Conservation (phyloP, 805 yeast genomes). For the Suhomyces canberraensis region DNA sequence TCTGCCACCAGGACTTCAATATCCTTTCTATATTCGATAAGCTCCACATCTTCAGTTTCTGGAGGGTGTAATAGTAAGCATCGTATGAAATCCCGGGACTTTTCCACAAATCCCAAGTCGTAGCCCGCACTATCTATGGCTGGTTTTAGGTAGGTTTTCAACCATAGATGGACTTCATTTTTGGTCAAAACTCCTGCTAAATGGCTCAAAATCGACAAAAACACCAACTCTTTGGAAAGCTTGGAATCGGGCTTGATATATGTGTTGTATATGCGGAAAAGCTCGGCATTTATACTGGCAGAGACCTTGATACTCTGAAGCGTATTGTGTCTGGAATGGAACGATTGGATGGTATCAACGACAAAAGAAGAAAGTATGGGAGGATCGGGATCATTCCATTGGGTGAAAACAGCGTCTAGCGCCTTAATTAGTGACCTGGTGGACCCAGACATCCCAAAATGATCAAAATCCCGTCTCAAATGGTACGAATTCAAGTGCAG, state of each 20-base stretch:
- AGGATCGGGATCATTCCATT: constrained; percentile 14
- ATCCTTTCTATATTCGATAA: constrained; percentile 16
- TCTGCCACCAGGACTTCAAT: constrained; percentile 23
- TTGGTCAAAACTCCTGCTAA: constrained; percentile 30
- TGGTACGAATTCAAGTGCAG: too few species aligned
- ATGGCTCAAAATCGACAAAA: constrained; percentile 35
- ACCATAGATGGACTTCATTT: constrained; percentile 45
- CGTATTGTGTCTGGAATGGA: constrained; percentile 32
- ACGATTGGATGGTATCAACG: constrained; percentile 5
- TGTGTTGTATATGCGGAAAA: constrained; percentile 32
- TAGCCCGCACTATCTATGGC: constrained; percentile 61
- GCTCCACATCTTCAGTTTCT: constrained; percentile 19
- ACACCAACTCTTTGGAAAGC: constrained; percentile 32
- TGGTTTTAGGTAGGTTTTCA: constrained; percentile 43
- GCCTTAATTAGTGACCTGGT: constrained; percentile 25
- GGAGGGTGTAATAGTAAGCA: constrained; percentile 15
- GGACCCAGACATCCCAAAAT: constrained; percentile 24
- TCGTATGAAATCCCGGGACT: constrained; percentile 25
- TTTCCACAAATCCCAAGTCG: constrained; percentile 34
- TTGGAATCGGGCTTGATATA: constrained; percentile 27
- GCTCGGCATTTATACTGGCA: constrained; percentile 32
- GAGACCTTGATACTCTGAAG: constrained; percentile 25
- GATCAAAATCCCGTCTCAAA: too few species aligned
- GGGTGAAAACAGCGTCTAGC: constrained; percentile 22
- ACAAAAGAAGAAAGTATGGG: background rate